These are phyloP conservation scores for Striga hermonthica DNA, from an alignment of 305 asterid species.

Conservation along the genomic window DNA sequence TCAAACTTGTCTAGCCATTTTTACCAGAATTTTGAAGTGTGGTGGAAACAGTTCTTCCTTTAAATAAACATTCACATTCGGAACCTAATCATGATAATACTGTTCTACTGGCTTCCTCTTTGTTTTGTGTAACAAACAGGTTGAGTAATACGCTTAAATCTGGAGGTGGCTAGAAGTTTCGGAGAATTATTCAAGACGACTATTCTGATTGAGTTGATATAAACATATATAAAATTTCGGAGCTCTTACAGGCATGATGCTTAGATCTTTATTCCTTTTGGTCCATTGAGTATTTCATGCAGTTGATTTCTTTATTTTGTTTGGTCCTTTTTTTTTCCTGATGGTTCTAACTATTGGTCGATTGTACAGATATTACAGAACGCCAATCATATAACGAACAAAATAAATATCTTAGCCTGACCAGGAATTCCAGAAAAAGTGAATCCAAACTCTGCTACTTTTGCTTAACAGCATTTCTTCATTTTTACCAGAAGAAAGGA, in stretches of 20 bases:
- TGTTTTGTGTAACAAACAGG: conserved; percentile 35
- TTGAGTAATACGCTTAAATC: conserved; percentile 72
- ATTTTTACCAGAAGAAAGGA: too few relatives aligned
- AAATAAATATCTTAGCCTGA: too few relatives aligned
- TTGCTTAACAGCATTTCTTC: too few relatives aligned
- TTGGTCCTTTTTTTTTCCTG: background rate
- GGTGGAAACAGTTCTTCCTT: background rate
- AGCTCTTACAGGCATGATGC: background rate
- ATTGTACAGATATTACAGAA: too few relatives aligned
- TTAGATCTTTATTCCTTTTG: background rate
- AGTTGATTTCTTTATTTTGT: background rate
- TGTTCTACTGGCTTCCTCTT: background rate
- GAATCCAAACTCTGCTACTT: too few relatives aligned
- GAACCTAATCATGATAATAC: background rate
- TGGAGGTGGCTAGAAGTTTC: conserved; percentile 51
- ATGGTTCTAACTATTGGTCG: background rate
- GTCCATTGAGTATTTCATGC: background rate
- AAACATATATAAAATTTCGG: too few relatives aligned
- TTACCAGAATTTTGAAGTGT: too few relatives aligned
- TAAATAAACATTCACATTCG: background rate
- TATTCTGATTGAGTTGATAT: too few relatives aligned
- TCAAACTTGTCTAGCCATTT: too few relatives aligned
- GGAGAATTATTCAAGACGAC: background rate
- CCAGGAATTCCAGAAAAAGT: too few relatives aligned
- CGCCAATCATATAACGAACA: too few relatives aligned